Base-by-base conservation (phyloP, 2,329 filamentous ascomycete species). In the Boeremia exigua region DNA sequence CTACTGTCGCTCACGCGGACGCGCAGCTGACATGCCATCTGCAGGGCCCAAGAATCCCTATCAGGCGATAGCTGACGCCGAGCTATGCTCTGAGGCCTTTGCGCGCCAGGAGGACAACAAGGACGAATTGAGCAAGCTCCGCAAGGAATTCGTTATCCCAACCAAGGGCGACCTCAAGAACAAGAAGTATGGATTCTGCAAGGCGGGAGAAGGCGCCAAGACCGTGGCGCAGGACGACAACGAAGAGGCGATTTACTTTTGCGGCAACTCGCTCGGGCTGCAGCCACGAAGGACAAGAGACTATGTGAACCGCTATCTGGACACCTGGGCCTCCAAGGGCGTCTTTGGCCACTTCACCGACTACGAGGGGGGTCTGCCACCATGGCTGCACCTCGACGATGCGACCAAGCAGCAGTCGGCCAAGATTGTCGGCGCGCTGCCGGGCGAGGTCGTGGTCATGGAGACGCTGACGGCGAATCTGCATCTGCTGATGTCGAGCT, bases 211-310 rank as follows among this genome's bases (percentile, higher is more conserved):
- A n/a, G 30, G 48, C 32, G 10, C 43, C 61, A 17, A 66, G 12
- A 64, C 80, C n/a, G 48, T 66, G 27, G 29, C 40, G 29, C 42
- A 30, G 6, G 7, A 33, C 23, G 54, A 58, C 9, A 38, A 54
- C 32, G 77, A 80, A 27, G 77, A 79, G 43, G 84, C 82, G 56
- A 88, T 91, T 56, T 97, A 96, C 75, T 87, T 97, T 60, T 94
- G 92, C 63, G 93, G 93, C 53, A 96, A 96, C 78, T 96, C 92
- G 0, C 83, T 96, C 1, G 92, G 92, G 33, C 84, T 94, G 4
- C 92, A 96, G 73, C 92, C 93, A 39, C 86, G 84, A 59, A 83
- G 84, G 12, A 87, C 88, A 0, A 80, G 84, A 15, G 78, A 82
- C 14, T 87, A 91, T 59, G 78, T 96, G 59, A 80, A 87, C 40